Conservation (phyloP, 1,284 basidiomycete genomes). For the Tilletia setariae region DNA sequence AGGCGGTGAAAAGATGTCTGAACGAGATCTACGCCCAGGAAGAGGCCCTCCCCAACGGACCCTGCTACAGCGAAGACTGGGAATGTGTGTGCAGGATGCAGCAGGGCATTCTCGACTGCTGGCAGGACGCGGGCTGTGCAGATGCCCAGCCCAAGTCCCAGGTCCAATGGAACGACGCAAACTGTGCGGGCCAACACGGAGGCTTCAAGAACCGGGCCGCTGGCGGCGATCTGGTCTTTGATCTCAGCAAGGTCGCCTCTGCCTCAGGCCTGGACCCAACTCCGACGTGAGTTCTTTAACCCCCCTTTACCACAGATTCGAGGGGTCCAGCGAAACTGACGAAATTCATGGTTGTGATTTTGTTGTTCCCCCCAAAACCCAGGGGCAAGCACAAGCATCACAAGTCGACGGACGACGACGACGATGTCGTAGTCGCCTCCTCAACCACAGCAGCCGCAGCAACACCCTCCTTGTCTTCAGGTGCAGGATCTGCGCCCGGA, state of each 20-base stretch:
- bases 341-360: background rate
- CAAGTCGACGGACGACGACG: background rate
- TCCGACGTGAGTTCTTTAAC: background rate
- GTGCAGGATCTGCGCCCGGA: background rate
- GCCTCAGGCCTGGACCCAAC: background rate
- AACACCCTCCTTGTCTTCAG: background rate
- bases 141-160: background rate
- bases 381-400: conserved; percentile 6
- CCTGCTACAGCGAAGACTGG: background rate
- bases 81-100: background rate
- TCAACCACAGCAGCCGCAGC: background rate
- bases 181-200: conserved; percentile 5
- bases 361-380: background rate
- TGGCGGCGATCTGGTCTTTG: background rate
- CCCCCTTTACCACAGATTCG: background rate
- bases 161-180: background rate
- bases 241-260: background rate
- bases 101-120: conserved; percentile 8
- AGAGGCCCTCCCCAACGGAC: background rate
- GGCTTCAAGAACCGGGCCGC: background rate
- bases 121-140: background rate
- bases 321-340: background rate
- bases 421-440: too few species aligned
- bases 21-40: background rate
- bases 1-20: background rate